Base-by-base conservation (phyloP, 139 green algal species). In the Coelastrella sp. region DNA sequence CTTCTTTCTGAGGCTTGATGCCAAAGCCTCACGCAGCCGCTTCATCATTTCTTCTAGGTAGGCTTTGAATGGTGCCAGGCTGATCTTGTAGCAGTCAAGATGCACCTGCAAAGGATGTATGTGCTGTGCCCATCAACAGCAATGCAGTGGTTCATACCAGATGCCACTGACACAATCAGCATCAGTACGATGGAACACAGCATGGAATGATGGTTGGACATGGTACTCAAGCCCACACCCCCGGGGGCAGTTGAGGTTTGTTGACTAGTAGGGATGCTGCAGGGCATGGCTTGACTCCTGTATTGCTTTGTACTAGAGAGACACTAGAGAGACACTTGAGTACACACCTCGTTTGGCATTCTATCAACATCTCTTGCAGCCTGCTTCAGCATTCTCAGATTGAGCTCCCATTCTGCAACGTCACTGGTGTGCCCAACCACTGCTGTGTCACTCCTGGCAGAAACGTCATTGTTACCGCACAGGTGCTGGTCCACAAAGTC, bases 321-420 rank as follows among this genome's bases (percentile, higher is more conserved):
- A 57, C 45, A 57, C 45, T 57, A 13, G 19, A 34, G n/a, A n/a
- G n/a, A n/a, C n/a, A n/a, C n/a, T n/a, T n/a, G n/a, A n/a, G n/a
- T n/a, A n/a, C 53, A 0, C 17, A 95, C 69, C 83, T 95, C 91
- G 34, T 93, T 89, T 25, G 92, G 93, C 43, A 96, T 72, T 69
- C 87, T 90, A 48, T 96, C 91, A 17, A 79, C 79, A 63, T 94
- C 92, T 21, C 88, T 87, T 17, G 79, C 88, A 11, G 86, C 87
- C 17, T 82, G 83, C 87, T 96, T 96, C 37, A 97, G 88, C 79
- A 91, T 86, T 34, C 91, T 89, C 88, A 96, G 92, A 81, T 96
- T 96, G 23, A 92, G 68, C 87, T 96, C 93, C 90, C 91, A 96
- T 73, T 95, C 93, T 9, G 32, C 51, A 7, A 89, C 82, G 51